Evolutionary conservation across 768 basidiomycete species (phyloP), one percentile per base, ranked within the genome.

Genomic region (Pisolithus marmoratus): DNA sequence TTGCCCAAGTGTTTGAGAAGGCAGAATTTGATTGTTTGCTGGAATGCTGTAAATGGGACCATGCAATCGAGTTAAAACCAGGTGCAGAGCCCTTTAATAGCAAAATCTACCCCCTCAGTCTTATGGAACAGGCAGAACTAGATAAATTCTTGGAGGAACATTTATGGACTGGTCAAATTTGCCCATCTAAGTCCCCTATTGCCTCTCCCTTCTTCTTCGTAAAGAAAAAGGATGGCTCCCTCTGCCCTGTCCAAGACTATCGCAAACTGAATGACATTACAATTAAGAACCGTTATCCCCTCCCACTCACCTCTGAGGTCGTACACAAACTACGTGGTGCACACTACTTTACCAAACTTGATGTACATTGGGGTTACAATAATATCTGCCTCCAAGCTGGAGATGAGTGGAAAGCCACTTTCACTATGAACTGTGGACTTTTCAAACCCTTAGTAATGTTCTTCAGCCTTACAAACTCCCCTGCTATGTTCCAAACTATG

Each of bases 331-430:
- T 71, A 0, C 51, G 55, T 4, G 29, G 46, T 0, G 54, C 68
- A 0, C 40, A 48, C 0, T 49, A 65, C 49, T 69, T 66, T 48
- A 64, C 63, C 8, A 65, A 62, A 41, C 12, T 66, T 14, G 64
- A 75, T 54, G 48, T 73, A 11, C 47, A 55, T 0, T 61, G 58
- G 44, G 71, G 65, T 0, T 76, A 71, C 41, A 67, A 75, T 45
- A 63, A 65, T 6, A 43, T 72, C 4, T 47, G 56, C 1, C 59
- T 73, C 20, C 49, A 46, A 2, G 54, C 58, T 12, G 63, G 65
- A 2, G 53, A 70, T 45, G 58, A 68, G 42, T 65, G 60, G 63
- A 69, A 72, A 20, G 72, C 63, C 0, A 68, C 68, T 0, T 73
- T 72, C 40, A 20, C 38, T 0, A 61, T 45, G 8, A 51, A 61